Percentiles rank a stretch among this genome's conserved stretches.
phyloP scores from a whole-genome alignment of 441 rosid species.

The Codiaeum variegatum region DNA sequence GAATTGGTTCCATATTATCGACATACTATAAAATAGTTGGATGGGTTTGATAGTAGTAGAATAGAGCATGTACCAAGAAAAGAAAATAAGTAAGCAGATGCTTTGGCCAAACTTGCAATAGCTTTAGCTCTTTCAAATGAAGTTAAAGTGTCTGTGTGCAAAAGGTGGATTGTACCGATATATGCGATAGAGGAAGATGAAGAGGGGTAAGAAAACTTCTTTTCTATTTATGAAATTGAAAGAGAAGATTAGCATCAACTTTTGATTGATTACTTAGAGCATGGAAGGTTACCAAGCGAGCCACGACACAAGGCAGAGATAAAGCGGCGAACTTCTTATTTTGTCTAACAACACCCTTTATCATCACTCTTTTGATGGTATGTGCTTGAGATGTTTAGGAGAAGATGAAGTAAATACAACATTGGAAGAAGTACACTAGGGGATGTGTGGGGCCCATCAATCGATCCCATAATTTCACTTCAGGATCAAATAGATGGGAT shows the following conservation, averaged over 20 bases:
- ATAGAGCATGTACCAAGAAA: background rate
- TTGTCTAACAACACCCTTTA: background rate
- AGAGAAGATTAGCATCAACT: too few species aligned
- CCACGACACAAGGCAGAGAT: too few species aligned
- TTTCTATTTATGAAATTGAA: too few species aligned
- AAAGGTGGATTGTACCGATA: background rate
- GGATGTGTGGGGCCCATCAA: too few species aligned
- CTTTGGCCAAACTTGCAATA: background rate
- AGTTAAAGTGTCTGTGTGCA: background rate
- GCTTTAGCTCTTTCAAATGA: background rate
- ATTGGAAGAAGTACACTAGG: background rate
- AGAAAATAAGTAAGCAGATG: background rate
- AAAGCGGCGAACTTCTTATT: background rate
- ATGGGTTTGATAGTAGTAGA: background rate
- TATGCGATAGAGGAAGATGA: background rate
- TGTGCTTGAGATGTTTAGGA: background rate
- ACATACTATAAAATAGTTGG: too few species aligned
- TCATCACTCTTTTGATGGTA: background rate
- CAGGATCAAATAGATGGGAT: slow-evolving; percentile 13
- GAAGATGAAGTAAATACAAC: background rate
- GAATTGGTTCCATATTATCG: too few species aligned
- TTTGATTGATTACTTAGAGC: too few species aligned
- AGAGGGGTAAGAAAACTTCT: background rate
- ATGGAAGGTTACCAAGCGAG: too few species aligned
- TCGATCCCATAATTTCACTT: background rate